Evolutionary conservation across 768 basidiomycete species (phyloP).

Genomic region (Lactifluus hygrophoroides): DNA sequence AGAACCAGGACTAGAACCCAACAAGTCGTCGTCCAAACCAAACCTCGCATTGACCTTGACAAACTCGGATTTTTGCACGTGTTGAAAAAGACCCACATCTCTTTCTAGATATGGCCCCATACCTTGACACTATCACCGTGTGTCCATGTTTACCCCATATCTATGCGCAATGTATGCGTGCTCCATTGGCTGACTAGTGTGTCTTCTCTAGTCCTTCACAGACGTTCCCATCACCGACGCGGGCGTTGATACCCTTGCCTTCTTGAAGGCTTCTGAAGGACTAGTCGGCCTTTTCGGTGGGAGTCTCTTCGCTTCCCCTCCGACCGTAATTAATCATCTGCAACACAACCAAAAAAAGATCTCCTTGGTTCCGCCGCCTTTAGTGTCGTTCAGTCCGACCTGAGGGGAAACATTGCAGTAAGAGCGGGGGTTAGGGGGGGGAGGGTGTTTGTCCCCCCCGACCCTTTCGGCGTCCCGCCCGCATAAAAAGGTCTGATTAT

Average conservation of each 20-base stretch:
- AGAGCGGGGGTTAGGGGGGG: too few species aligned
- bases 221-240: constrained; percentile 80
- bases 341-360: too few species aligned
- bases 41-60: not conserved
- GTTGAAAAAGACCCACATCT: constrained; percentile 1
- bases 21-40: constrained; percentile 5
- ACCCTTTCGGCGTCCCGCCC: too few species aligned
- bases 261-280: constrained; percentile 83
- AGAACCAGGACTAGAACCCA: not conserved
- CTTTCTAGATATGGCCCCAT: constrained; percentile 65
- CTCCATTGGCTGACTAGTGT: not conserved
- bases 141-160: constrained; percentile 16
- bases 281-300: constrained; percentile 86
- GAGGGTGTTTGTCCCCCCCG: too few species aligned
- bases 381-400: constrained; percentile 69
- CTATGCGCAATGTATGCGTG: too few species aligned
- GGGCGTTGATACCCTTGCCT: constrained; percentile 82
- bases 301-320: constrained; percentile 22
- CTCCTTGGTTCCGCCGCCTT: constrained; percentile 83
- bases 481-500: constrained; percentile 7
- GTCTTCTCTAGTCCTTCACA: constrained; percentile 69
- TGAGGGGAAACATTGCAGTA: constrained; percentile 89
- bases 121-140: constrained; percentile 63
- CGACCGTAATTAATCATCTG: not conserved
- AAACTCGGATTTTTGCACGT: constrained; percentile 17